Percentiles rank a stretch among this genome's conserved stretches.
These are phyloP conservation scores for Papilionanthe hybrid DNA, from an alignment of 116 monocot genomes.

Conservation along the genomic window DNA sequence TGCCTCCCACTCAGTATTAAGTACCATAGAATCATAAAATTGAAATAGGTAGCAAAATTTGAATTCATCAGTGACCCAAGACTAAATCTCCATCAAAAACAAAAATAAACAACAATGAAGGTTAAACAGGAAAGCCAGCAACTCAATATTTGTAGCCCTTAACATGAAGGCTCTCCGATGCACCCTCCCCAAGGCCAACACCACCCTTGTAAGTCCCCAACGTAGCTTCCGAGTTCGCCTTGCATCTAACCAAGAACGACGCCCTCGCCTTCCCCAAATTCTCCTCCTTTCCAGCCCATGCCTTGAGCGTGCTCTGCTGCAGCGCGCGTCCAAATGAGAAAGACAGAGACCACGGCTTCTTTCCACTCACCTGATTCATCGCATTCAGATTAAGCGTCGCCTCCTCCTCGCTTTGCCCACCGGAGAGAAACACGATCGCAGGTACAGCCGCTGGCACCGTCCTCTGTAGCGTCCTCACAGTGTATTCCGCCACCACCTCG, in stretches of 20 bases:
- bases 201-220: slow-evolving; percentile 41
- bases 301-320: slow-evolving; percentile 47
- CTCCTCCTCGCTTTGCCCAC: slow-evolving; percentile 53
- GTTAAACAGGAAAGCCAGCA: too few species aligned
- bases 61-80: too few species aligned
- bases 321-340: slow-evolving; percentile 52
- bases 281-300: slow-evolving; percentile 50
- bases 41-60: too few species aligned
- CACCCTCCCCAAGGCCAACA: slow-evolving; percentile 26
- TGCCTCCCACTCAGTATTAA: too few species aligned
- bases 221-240: slow-evolving; percentile 41
- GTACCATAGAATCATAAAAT: too few species aligned
- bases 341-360: slow-evolving; percentile 51
- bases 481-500: slow-evolving; percentile 36
- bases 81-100: too few species aligned
- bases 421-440: slow-evolving; percentile 43
- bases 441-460: slow-evolving; percentile 40
- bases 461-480: slow-evolving; percentile 33
- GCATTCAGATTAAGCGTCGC: slow-evolving; percentile 46
- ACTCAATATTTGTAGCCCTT: slow-evolving; percentile 45
- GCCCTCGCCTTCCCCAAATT: slow-evolving; percentile 40
- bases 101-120: too few species aligned
- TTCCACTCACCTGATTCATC: slow-evolving; percentile 40
- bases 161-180: slow-evolving; percentile 42
- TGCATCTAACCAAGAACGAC: slow-evolving; percentile 39